Evolutionary conservation across 371 early-diverging fungal genomes (phyloP).

Genomic region (Caulochytrium protostelioides): DNA sequence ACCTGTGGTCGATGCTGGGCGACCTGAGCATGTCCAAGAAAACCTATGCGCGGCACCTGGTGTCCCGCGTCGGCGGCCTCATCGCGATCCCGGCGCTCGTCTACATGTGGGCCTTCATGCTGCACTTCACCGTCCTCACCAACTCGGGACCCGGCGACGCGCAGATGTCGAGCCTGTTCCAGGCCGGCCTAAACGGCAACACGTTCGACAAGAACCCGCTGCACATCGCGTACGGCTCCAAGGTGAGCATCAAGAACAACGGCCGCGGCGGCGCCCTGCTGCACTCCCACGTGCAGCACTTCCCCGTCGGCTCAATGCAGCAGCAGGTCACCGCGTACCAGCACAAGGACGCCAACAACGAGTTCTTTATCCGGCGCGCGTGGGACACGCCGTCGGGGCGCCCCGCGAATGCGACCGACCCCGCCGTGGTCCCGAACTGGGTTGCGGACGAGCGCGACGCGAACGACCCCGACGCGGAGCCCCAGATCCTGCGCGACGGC

Average conservation of each 20-base stretch:
- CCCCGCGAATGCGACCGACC: constrained; percentile 3
- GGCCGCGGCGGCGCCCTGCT: constrained; percentile 84
- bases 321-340: constrained; percentile 98
- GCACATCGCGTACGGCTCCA: constrained; percentile 84
- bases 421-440: constrained; percentile 2
- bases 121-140: constrained; percentile 83
- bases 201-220: constrained; percentile 57
- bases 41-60: constrained; percentile 52
- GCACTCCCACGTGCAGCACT: constrained; percentile 91
- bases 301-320: constrained; percentile 78
- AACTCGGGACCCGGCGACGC: constrained; percentile 86
- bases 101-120: constrained; percentile 67
- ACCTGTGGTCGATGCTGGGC: constrained; percentile 81
- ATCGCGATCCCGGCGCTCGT: constrained; percentile 69
- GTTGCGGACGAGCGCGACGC: constrained; percentile 7
- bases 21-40: constrained; percentile 49
- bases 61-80: constrained; percentile 50
- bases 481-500: constrained; percentile 48
- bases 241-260: constrained; percentile 68
- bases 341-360: constrained; percentile 92
- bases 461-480: constrained; percentile 6
- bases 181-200: constrained; percentile 75
- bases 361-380: constrained; percentile 47
- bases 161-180: constrained; percentile 96
- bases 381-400: constrained; percentile 12